Percentiles rank a stretch among this genome's conserved stretches.
Evolutionary conservation across 176 grass and related monocot genomes (phyloP).

Genomic region (Pontederia crassipes): DNA sequence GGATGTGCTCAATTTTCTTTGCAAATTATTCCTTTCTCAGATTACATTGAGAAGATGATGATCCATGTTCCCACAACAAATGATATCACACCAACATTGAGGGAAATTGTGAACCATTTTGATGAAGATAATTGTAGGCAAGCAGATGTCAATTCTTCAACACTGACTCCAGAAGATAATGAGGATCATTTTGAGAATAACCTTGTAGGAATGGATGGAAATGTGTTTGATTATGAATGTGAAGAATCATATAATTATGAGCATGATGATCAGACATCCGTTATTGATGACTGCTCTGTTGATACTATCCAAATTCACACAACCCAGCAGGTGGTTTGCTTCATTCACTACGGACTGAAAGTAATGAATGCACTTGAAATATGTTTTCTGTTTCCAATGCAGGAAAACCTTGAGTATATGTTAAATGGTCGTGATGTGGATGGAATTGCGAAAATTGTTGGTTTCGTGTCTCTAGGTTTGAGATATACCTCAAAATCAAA

Average conservation of each 20-base stretch:
- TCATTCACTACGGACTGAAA: not conserved
- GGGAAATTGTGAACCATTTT: constrained; percentile 73
- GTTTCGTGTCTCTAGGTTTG: constrained; percentile 65
- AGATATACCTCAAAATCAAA: constrained; percentile 72
- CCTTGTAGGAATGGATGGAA: constrained; percentile 21
- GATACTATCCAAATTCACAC: constrained; percentile 20
- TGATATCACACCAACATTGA: constrained; percentile 83
- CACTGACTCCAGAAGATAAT: constrained; percentile 35
- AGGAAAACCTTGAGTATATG: constrained; percentile 49
- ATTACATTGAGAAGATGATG: constrained; percentile 73
- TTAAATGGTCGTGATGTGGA: constrained; percentile 38
- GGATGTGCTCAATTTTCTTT: too few species aligned
- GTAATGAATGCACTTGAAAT: not conserved
- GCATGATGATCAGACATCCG: constrained; percentile 46
- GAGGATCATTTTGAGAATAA: constrained; percentile 29
- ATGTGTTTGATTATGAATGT: constrained; percentile 37
- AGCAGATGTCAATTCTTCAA: constrained; percentile 24
- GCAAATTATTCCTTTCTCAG: constrained; percentile 32
- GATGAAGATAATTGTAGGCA: constrained; percentile 82
- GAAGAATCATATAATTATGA: constrained; percentile 41
- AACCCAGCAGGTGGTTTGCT: constrained; percentile 53
- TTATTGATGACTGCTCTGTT: constrained; percentile 36
- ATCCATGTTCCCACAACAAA: constrained; percentile 40
- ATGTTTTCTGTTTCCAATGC: constrained; percentile 2
- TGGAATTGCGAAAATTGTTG: constrained; percentile 58